Conservation (phyloP, 805 yeast species). For the Saccharomycopsis fermentans region DNA sequence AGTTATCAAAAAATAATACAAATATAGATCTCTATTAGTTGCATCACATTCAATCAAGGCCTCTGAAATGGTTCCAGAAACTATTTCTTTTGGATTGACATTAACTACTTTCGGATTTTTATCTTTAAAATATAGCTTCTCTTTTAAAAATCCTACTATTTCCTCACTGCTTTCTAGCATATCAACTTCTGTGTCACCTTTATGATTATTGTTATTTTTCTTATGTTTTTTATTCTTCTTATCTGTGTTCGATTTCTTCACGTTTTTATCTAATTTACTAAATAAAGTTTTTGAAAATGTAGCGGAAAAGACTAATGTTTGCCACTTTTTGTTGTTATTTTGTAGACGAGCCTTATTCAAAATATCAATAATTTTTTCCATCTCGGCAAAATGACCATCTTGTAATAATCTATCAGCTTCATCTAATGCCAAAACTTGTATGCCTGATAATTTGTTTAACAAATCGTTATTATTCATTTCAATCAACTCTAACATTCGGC, state of each 20-base stretch:
- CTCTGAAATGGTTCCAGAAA: constrained; percentile 68
- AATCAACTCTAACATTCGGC: constrained; percentile 74
- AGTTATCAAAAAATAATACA: constrained; percentile 76
- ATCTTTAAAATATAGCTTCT: constrained; percentile 62
- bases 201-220: constrained; percentile 19
- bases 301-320: constrained; percentile 90
- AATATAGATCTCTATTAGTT: constrained; percentile 77
- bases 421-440: constrained; percentile 61
- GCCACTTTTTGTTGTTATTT: constrained; percentile 42
- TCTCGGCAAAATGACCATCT: constrained; percentile 93
- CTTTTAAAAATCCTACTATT: constrained; percentile 52
- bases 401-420: constrained; percentile 94
- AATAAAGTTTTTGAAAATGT: constrained; percentile 81
- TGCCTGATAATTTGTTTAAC: constrained; percentile 31
- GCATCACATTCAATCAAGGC: constrained; percentile 80
- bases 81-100: constrained; percentile 75
- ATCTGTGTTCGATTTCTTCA: constrained; percentile 23
- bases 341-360: constrained; percentile 42
- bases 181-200: constrained; percentile 25
- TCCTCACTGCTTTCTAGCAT: constrained; percentile 40
- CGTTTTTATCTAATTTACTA: constrained; percentile 47
- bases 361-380: constrained; percentile 67
- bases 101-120: constrained; percentile 64
- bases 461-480: constrained; percentile 45
- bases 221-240: constrained; percentile 16